Evolutionary conservation across 805 yeast genomes (phyloP).

Genomic region (Wickerhamiella dianesei): DNA sequence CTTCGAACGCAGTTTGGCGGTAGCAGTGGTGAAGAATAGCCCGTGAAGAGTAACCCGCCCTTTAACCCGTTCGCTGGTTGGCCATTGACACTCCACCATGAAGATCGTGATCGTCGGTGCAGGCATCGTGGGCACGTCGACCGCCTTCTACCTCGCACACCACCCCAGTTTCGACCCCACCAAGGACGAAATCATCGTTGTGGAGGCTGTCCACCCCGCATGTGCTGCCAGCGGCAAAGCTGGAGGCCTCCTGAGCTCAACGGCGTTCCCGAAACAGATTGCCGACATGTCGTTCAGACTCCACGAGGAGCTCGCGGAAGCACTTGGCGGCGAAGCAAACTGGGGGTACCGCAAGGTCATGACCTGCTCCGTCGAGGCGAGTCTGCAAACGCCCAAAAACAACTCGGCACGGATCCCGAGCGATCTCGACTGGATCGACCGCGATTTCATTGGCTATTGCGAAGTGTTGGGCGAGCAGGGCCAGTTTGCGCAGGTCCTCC

Average conservation of each 20-base stretch:
- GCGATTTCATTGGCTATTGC: constrained; percentile 54
- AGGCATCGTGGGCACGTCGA: constrained; percentile 91
- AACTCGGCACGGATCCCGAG: constrained; percentile 24
- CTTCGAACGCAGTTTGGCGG: too few species aligned
- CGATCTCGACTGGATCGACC: constrained; percentile 65
- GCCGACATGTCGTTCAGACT: constrained; percentile 77
- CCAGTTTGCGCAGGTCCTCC: constrained; percentile 94
- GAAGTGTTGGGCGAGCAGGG: constrained; percentile 69
- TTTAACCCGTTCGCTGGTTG: too few species aligned
- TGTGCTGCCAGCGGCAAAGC: constrained; percentile 98
- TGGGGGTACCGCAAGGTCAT: constrained; percentile 91
- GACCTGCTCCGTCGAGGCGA: constrained; percentile 67
- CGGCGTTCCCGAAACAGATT: constrained; percentile 95
- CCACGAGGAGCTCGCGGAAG: constrained; percentile 69
- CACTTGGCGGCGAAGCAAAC: constrained; percentile 66
- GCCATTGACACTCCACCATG: background rate
- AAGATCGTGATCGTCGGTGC: constrained; percentile 34
- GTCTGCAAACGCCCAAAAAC: constrained; percentile 3
- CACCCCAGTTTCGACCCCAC: constrained; percentile 68
- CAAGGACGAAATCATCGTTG: constrained; percentile 65
- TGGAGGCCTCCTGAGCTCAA: constrained; percentile 83
- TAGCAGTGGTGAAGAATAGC: too few species aligned
- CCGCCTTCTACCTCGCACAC: constrained; percentile 73
- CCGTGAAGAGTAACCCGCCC: too few species aligned
- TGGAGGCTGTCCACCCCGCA: constrained; percentile 86